Evolutionary conservation across 2,329 filamentous ascomycete species (phyloP).

Genomic region (Pseudogymnoascus sp.): DNA sequence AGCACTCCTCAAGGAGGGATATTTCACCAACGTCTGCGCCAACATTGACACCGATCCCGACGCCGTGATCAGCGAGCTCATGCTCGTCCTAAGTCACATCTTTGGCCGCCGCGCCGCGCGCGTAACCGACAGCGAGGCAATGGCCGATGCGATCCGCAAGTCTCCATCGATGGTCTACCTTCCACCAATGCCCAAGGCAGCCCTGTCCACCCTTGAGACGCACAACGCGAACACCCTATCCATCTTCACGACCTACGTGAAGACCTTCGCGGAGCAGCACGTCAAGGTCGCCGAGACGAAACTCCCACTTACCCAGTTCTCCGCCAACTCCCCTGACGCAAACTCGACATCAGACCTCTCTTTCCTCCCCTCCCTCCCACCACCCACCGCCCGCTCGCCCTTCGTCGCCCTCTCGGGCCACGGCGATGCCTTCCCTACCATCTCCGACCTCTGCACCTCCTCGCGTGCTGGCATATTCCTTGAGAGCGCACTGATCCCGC

Average conservation of each 20-base stretch:
- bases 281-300: conserved; percentile 23
- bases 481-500: conserved; percentile 65
- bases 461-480: conserved; percentile 64
- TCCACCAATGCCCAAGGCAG: conserved; percentile 52
- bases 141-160: conserved; percentile 42
- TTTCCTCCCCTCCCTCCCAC: conserved; percentile 28
- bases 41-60: conserved; percentile 43
- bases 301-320: conserved; percentile 25
- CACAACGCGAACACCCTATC: conserved; percentile 61
- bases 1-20: conserved; percentile 61
- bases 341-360: conserved; percentile 10
- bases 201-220: conserved; percentile 46
- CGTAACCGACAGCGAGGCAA: conserved; percentile 42
- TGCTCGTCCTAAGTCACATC: conserved; percentile 63
- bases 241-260: conserved; percentile 63
- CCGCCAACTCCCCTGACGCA: conserved; percentile 14
- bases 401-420: conserved; percentile 68
- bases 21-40: conserved; percentile 58
- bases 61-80: conserved; percentile 50
- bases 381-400: conserved; percentile 51
- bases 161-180: conserved; percentile 60
- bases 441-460: conserved; percentile 60
- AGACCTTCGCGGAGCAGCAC: conserved; percentile 61
- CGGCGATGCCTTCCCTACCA: conserved; percentile 54
- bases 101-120: conserved; percentile 54